Percentiles rank a stretch among this genome's conserved stretches.
These are phyloP conservation scores for Zelopaecilomyces penicillatus DNA, from an alignment of 2,329 filamentous ascomycete genomes.

Conservation along the genomic window DNA sequence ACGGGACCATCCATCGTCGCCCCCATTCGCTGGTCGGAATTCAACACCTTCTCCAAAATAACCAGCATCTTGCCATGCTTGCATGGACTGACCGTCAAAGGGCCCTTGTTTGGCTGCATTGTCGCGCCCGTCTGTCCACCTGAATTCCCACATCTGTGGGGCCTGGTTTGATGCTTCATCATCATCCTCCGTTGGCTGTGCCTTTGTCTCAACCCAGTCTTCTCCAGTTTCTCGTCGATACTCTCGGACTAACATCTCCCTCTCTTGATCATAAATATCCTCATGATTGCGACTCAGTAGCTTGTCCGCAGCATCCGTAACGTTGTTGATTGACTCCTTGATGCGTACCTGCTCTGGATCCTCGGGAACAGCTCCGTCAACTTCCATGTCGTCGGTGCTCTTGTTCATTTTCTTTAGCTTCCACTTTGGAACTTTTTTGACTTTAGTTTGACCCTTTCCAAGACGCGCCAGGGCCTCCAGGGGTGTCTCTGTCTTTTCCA, in stretches of 20 bases:
- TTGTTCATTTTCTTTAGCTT: conserved; percentile 61
- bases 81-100: conserved; percentile 79
- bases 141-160: conserved; percentile 65
- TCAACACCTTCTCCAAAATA: conserved; percentile 91
- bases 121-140: conserved; percentile 84
- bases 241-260: conserved; percentile 74
- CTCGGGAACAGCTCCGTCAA: conserved; percentile 46
- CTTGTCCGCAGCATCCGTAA: conserved; percentile 85
- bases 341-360: conserved; percentile 63
- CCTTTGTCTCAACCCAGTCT: conserved; percentile 51
- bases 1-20: conserved; percentile 42
- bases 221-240: conserved; percentile 82
- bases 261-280: conserved; percentile 86
- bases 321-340: conserved; percentile 65
- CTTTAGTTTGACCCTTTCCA: conserved; percentile 57
- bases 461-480: conserved; percentile 81
- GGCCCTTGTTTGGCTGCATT: conserved; percentile 74
- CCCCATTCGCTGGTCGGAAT: conserved; percentile 53
- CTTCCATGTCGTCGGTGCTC: conserved; percentile 56
- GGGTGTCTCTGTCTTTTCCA: conserved; percentile 77
- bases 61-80: conserved; percentile 81
- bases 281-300: conserved; percentile 73
- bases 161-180: conserved; percentile 9
- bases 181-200: neutral
- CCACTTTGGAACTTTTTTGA: conserved; percentile 53